Evolutionary conservation across 169 alveolate genomes (phyloP).

Genomic region (Fabrea salina): DNA sequence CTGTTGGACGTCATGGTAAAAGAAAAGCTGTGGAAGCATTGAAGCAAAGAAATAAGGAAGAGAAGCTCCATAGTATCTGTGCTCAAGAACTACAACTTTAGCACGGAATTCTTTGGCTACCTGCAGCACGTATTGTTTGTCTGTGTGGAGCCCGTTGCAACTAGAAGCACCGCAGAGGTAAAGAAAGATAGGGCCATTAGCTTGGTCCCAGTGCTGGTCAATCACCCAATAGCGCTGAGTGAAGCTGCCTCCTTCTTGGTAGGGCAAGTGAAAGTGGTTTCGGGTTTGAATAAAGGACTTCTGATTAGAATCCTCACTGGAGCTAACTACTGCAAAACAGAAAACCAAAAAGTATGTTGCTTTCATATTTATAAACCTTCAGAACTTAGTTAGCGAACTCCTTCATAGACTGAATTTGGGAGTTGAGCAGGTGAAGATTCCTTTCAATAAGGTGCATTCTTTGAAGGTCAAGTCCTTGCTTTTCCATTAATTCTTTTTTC

Average conservation of each 20-base stretch:
- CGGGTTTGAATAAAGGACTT: background rate
- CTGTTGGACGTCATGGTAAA: background rate
- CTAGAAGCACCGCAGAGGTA: background rate
- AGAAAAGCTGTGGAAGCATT: background rate
- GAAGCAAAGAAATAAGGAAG: background rate
- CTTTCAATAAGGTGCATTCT: background rate
- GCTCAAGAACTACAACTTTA: slow-evolving; percentile 12
- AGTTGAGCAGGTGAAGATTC: background rate
- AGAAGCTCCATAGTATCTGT: slow-evolving; percentile 3
- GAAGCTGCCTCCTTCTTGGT: background rate
- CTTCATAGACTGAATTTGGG: background rate
- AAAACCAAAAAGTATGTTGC: too few relatives aligned
- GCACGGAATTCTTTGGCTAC: background rate
- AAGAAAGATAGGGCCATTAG: slow-evolving; percentile 1
- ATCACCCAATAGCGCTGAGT: background rate
- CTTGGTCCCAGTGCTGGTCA: background rate
- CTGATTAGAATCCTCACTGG: too few relatives aligned
- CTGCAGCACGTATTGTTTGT: background rate
- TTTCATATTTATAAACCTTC: too few relatives aligned
- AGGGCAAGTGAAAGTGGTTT: background rate
- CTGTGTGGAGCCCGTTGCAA: background rate
- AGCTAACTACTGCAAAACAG: too few relatives aligned
- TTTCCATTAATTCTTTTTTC: background rate
- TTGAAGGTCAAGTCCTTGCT: background rate
- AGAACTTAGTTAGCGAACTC: too few relatives aligned